These are phyloP conservation scores for Fusarium albosuccineum DNA, from an alignment of 2,329 filamentous ascomycete species.

Conservation along the genomic window DNA sequence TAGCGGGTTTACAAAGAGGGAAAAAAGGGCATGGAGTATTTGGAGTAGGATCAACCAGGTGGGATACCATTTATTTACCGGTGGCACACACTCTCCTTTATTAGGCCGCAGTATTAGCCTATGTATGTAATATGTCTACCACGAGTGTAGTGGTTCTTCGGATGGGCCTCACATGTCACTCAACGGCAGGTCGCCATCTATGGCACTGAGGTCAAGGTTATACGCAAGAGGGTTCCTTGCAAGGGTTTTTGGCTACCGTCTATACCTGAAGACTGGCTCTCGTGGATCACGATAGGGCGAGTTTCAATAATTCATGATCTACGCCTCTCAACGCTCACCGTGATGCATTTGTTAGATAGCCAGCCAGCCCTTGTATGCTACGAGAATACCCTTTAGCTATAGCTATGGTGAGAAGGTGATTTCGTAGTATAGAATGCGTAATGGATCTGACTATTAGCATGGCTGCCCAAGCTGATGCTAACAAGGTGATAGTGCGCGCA, in stretches of 20 bases:
- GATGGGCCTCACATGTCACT: background rate
- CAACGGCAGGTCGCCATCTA: background rate
- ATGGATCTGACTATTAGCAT: too few relatives aligned
- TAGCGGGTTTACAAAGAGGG: slow-evolving; percentile 11
- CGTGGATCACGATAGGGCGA: too few relatives aligned
- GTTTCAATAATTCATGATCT: too few relatives aligned
- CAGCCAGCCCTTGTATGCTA: too few relatives aligned
- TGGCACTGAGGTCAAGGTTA: background rate
- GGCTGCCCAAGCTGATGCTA: too few relatives aligned
- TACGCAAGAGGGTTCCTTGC: background rate
- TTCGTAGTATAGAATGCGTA: too few relatives aligned
- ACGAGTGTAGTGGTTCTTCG: background rate
- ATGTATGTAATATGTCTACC: slow-evolving; percentile 24
- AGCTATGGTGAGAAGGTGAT: too few relatives aligned
- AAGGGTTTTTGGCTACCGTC: background rate
- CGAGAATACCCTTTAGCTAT: too few relatives aligned
- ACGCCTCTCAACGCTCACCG: too few relatives aligned
- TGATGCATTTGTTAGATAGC: too few relatives aligned
- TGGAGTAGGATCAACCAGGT: slow-evolving; percentile 11
- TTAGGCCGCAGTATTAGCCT: slow-evolving; percentile 18
- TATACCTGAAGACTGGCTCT: background rate
- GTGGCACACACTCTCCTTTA: slow-evolving; percentile 30
- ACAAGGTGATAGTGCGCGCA: too few relatives aligned
- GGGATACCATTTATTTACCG: slow-evolving; percentile 26
- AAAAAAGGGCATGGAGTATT: slow-evolving; percentile 32